Conservation (phyloP, 1,284 basidiomycete genomes). For the Ganoderma lingzhi region DNA sequence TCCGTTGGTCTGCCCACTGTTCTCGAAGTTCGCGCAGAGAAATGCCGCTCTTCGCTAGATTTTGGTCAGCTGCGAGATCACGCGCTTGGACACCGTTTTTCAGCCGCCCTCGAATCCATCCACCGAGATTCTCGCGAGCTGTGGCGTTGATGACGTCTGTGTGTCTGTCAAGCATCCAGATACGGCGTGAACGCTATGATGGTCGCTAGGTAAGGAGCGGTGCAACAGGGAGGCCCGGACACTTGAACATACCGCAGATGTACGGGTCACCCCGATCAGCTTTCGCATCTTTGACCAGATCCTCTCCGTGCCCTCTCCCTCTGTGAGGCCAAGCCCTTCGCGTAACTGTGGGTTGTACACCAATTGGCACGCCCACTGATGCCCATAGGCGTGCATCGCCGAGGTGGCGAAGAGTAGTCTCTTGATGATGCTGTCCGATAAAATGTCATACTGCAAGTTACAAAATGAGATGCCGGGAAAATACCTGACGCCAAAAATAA, state of each 20-base stretch:
- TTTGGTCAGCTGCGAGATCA: background rate
- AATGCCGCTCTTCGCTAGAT: conserved; percentile 25
- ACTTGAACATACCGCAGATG: conserved; percentile 37
- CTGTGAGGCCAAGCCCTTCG: conserved; percentile 42
- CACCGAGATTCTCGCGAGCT: conserved; percentile 22
- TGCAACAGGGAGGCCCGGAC: too few relatives aligned
- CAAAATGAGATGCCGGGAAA: background rate
- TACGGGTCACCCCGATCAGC: conserved; percentile 43
- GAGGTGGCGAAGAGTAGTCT: conserved; percentile 44
- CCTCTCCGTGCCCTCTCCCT: conserved; percentile 50
- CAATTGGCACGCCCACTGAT: conserved; percentile 51
- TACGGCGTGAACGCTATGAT: conserved; percentile 8
- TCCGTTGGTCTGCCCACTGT: conserved; percentile 44
- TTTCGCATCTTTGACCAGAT: too few relatives aligned
- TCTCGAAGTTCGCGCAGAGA: conserved; percentile 28
- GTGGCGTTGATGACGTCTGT: conserved; percentile 9
- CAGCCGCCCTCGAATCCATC: conserved; percentile 8
- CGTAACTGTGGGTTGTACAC: conserved; percentile 45
- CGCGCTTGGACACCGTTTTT: conserved; percentile 10
- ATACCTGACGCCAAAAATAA: too few relatives aligned
- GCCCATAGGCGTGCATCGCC: conserved; percentile 52
- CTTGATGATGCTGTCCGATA: conserved; percentile 31
- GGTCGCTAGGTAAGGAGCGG: too few relatives aligned
- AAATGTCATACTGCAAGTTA: conserved; percentile 46
- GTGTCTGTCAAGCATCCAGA: conserved; percentile 25